phyloP scores from a whole-genome alignment of 2,329 filamentous ascomycete species.

The Trichoderma simmonsii region DNA sequence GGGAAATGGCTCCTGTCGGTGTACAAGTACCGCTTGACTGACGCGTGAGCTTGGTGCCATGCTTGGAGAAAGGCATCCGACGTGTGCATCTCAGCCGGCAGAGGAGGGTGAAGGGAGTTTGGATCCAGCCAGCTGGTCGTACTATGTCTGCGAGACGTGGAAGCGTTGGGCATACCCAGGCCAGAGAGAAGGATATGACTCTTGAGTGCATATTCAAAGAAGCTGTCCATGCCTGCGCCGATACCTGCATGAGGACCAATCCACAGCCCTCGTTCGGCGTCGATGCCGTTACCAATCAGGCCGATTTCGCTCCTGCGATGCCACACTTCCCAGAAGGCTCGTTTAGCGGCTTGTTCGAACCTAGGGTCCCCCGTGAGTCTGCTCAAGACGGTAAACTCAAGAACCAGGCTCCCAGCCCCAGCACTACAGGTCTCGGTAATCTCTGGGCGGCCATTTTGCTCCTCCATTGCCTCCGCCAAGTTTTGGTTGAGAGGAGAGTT shows the following conservation, averaged over 20 bases:
- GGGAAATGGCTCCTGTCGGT: conserved; percentile 74
- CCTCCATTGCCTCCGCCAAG: conserved; percentile 19
- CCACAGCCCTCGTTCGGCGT: conserved; percentile 88
- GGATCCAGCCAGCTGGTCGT: conserved; percentile 56
- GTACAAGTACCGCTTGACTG: conserved; percentile 89
- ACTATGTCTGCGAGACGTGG: conserved; percentile 40
- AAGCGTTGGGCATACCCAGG: conserved; percentile 54
- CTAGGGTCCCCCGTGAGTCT: conserved; percentile 78
- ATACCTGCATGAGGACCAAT: conserved; percentile 87
- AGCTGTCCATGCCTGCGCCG: conserved; percentile 94
- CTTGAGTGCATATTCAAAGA: conserved; percentile 97
- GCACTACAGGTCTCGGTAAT: conserved; percentile 96
- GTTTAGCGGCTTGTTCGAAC: conserved; percentile 88
- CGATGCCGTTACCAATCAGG: conserved; percentile 85
- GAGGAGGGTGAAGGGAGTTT: conserved; percentile 57
- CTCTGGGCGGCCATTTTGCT: conserved; percentile 53
- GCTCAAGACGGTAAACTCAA: conserved; percentile 90
- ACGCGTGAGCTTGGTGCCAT: conserved; percentile 82
- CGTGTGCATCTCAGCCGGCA: conserved; percentile 64
- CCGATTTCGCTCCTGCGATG: conserved; percentile 77
- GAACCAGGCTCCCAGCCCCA: conserved; percentile 88
- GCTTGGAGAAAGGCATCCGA: conserved; percentile 75
- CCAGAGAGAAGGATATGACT: conserved; percentile 87
- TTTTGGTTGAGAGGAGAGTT: conserved; percentile 75
- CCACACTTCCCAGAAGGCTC: conserved; percentile 98